Evolutionary conservation across 305 asterid species (phyloP), one percentile per base, ranked within the genome.

Genomic region (Solanum aculeatissimum): DNA sequence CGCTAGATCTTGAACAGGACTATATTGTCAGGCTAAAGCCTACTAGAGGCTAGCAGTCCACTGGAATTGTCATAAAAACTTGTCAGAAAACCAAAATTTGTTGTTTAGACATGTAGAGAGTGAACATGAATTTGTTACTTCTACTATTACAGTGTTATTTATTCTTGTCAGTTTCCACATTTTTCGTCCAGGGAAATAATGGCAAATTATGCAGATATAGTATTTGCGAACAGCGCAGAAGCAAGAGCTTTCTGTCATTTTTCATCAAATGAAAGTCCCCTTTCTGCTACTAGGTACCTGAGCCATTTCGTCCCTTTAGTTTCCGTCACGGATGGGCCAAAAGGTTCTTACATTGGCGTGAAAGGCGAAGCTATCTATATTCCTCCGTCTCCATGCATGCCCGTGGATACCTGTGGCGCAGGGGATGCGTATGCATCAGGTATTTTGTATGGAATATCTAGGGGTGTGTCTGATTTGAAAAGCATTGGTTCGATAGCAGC

Each of bases 351-450:
- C 86, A 90, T 96, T n/a, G 99, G 99, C 25, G 93, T 92, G 58
- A 96, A 93, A 86, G 99, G 99, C 85, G 98, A 95, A 86, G 95
- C 95, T 23, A 87, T 95, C n/a, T 96, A 91, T 85, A 89, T 96
- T 79, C 99, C 98, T 83, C 98, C 99, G n/a, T 89, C 97, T 16
- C 97, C 93, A 9, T 96, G 99, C 81, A 89, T 83, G 69, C 93
- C 98, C 0, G 88, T 91, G 35, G 99, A 96, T 85, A 96, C 98
- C 55, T 96, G 99, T 89, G 99, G 99, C 58, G 99, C 99, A 45
- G 99, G 99, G 74, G 99, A 96, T 90, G 99, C 98, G 54, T 96
- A 96, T 84, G 99, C 99, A 69, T 93, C 99, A 18, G 99, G 99
- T 81, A 88, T 96, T 74, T 90, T 96, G 83, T 96, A 96, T 78